Evolutionary conservation across 2,329 filamentous ascomycete genomes (phyloP), one percentile per base, ranked within the genome.

Genomic region (Fusarium oligoseptatum): DNA sequence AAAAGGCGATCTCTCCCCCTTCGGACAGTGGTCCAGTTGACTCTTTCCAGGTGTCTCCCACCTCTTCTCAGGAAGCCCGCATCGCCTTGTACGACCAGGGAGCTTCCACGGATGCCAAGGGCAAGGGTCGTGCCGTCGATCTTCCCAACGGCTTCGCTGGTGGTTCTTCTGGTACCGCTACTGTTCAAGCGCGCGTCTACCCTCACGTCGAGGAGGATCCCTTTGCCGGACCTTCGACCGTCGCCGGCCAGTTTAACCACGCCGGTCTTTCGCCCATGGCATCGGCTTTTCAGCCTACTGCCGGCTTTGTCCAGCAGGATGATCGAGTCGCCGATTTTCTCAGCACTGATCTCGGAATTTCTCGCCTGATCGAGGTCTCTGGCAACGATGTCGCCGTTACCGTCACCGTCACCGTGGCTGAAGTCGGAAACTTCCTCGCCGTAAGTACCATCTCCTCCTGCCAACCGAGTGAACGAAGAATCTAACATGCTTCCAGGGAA

Each of bases 201-300:
- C 56, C 77, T 7, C 73, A 78, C 9, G 77, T 76, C 2, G 86
- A 87, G 60, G 87, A 84, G 65, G 89, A 92, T 68, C 90, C 90
- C 0, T 92, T 92, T 69, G 78, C 89, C 37, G 87, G 86, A 3
- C 79, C 76, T 15, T 65, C 69, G 6, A 70, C 78, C 67, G 82
- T 56, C 6, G 81, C 78, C 11, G 88, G 89, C 73, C 83, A 52
- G 14, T 63, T 67, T 10, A 70, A 77, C 68, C 82, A 57, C 6
- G 81, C 78, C 9, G 88, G 89, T 73, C 83, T 94, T 24, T 93
- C 92, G 5, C 90, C 92, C 2, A 92, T 88, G 8, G 91, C 92
- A 2, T 89, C 88, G 2, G 79, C 86, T 2, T 94, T 94, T 75
- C 88, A 87, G 17, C 92, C 92, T 1, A 77, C 78, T 37, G 8